Conservation (phyloP, 148 eudicot genomes). For the Dianthus caryophyllus region DNA sequence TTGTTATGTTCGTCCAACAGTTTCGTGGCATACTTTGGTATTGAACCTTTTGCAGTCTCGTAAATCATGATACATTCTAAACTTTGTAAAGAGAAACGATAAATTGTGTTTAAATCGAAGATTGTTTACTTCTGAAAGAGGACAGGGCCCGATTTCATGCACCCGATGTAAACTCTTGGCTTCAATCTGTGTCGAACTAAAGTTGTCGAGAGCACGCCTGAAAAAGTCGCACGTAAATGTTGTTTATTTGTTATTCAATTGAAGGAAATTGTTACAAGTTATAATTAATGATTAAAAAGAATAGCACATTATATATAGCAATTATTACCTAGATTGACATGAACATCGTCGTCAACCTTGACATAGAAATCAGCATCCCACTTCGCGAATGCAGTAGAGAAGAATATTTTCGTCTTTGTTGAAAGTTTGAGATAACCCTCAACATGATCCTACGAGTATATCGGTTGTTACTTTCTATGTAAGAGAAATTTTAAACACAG, state of each 20-base stretch:
- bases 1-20: too few species aligned
- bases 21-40: too few species aligned
- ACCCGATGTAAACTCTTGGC: conserved; percentile 54
- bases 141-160: conserved; percentile 73
- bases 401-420: conserved; percentile 53
- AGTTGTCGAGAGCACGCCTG: conserved; percentile 45
- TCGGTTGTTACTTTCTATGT: too few species aligned
- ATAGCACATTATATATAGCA: too few species aligned
- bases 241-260: not conserved
- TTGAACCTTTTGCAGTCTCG: too few species aligned
- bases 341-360: conserved; percentile 66
- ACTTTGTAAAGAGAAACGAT: not conserved
- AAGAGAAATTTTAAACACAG: too few species aligned
- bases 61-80: too few species aligned
- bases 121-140: conserved; percentile 44
- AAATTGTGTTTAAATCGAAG: not conserved
- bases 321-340: conserved; percentile 47
- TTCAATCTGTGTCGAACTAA: conserved; percentile 39
- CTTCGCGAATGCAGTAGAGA: conserved; percentile 40
- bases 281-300: too few species aligned
- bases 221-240: not conserved
- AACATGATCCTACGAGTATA: conserved; percentile 56
- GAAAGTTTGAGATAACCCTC: conserved; percentile 66
- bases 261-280: too few species aligned
- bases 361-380: conserved; percentile 71